These are phyloP conservation scores for Logfia minima DNA, from an alignment of 129 eudicot species.

Conservation along the genomic window DNA sequence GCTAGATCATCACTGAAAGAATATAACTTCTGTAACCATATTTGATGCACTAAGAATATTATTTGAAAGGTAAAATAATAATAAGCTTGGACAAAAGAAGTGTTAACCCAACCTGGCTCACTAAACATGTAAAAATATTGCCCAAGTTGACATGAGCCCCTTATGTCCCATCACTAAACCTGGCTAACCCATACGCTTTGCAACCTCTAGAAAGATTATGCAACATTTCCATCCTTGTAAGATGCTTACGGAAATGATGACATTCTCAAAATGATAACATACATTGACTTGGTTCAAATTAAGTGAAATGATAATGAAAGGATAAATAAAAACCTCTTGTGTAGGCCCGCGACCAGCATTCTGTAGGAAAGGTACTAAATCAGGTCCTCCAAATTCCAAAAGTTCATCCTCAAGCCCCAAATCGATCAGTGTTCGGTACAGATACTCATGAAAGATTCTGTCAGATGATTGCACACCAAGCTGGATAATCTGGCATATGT, in stretches of 20 bases:
- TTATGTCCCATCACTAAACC: background rate
- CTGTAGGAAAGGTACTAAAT: constrained; percentile 84
- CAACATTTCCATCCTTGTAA: constrained; percentile 11
- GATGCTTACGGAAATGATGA: background rate
- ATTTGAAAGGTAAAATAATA: background rate
- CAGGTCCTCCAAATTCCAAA: constrained; percentile 92
- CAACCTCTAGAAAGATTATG: background rate
- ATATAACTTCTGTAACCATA: background rate
- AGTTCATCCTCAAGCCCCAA: constrained; percentile 92
- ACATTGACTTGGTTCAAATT: constrained; percentile 9
- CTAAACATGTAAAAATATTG: background rate
- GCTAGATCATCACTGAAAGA: background rate
- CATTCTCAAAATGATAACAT: background rate
- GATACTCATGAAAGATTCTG: constrained; percentile 79
- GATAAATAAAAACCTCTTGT: constrained; percentile 52
- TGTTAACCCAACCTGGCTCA: background rate
- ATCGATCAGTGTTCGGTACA: constrained; percentile 72
- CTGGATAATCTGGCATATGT: constrained; percentile 88
- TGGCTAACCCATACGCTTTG: background rate
- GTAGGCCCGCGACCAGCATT: constrained; percentile 72
- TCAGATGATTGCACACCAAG: constrained; percentile 97
- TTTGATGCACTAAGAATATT: background rate
- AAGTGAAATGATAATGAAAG: constrained; percentile 1
- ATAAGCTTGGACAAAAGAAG: background rate
- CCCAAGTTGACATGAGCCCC: background rate